Evolutionary conservation across 495 filamentous ascomycete genomes (phyloP), one percentile per base, ranked within the genome.

Genomic region (Chaetomium cochliodes): DNA sequence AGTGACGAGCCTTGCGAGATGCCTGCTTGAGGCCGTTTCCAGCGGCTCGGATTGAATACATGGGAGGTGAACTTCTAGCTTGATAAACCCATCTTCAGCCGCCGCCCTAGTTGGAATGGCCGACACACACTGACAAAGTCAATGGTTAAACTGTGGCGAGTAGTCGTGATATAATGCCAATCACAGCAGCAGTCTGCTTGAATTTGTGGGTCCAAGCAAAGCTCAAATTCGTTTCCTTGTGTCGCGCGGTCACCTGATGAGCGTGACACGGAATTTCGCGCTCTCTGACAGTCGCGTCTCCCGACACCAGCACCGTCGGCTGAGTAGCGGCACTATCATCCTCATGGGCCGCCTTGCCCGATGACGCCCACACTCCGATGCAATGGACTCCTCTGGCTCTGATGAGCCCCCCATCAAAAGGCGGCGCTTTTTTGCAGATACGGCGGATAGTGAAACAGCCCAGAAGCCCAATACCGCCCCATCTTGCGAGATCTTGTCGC

Each of bases 391-490:
- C 64, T 70, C 78, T 63, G 78, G 85, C 41, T 75, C 80, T 3
- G 80, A 85, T 58, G 85, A 87, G 52, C 84, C 86, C 23, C 92
- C 91, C 5, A 76, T 75, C 46, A 97, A 97, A 80, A 92, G 88
- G 76, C 82, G 88, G 61, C 87, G 92, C 28, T 96, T 96, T 75
- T 92, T 96, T 70, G 79, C 80, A 4, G 89, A 94, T 16, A 76
- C 84, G 50, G 71, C 78, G 8, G 70, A 76, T n/a, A 2, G 16
- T 18, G 65, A 76, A 15, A 41, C 63, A 58, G 25, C 23, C 16
- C 61, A 37, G 1, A 55, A 23, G 16, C 30, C 64, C 23, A 56
- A 20, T 49, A 18, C 30, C 58, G 1, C 33, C 39, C 52, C 41
- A 0, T 61, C 57, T 0, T 51, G 60, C 28, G 55, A 65, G 18